Conservation (phyloP, 179 eudicot species). For the Carnegiea gigantea region DNA sequence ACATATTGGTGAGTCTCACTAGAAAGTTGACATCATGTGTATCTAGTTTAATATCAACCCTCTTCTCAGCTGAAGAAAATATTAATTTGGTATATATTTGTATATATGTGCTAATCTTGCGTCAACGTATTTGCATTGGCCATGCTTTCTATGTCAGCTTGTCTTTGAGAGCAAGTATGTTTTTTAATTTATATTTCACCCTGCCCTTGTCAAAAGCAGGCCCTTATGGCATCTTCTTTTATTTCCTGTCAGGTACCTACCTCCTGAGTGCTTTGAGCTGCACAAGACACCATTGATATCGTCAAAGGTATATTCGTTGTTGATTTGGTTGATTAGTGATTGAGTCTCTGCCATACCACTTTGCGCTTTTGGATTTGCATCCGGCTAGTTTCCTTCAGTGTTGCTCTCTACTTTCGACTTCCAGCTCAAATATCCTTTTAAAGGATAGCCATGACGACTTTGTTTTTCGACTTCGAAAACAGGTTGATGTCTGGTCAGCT, state of each 20-base stretch:
- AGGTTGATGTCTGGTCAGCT: slow-evolving; percentile 91
- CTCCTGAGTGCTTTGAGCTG: slow-evolving; percentile 99
- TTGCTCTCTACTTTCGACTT: background rate
- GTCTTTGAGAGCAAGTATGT: background rate
- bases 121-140: background rate
- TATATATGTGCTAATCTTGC: background rate
- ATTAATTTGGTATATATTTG: background rate
- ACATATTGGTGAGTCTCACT: slow-evolving; percentile 82
- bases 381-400: background rate
- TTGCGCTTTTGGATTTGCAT: background rate
- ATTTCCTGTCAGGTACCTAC: slow-evolving; percentile 72
- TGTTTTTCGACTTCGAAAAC: slow-evolving; percentile 19
- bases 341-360: background rate
- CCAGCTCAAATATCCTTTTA: background rate
- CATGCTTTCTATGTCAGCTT: background rate
- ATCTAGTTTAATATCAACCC: background rate
- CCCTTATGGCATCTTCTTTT: background rate
- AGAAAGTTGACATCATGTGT: background rate
- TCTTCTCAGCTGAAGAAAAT: background rate
- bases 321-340: background rate
- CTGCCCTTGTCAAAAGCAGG: slow-evolving; percentile 9
- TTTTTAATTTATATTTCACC: background rate
- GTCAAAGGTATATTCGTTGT: slow-evolving; percentile 63
- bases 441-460: slow-evolving; percentile 4
- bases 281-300: slow-evolving; percentile 91